Conservation (phyloP, 2,329 filamentous ascomycete species). For the Aureobasidium sp. region DNA sequence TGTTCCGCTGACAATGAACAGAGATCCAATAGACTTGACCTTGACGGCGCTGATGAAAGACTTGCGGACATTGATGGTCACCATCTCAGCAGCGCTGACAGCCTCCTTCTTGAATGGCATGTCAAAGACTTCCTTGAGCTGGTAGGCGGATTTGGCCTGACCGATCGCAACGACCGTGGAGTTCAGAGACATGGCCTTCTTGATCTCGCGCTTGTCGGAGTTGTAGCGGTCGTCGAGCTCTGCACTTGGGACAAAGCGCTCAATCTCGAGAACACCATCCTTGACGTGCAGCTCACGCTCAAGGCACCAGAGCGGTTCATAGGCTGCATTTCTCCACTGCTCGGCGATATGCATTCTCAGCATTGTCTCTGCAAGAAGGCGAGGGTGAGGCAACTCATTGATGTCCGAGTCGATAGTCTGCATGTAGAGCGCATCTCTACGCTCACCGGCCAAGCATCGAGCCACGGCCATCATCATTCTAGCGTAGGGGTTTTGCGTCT, state of each 20-base stretch:
- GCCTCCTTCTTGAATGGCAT: background rate
- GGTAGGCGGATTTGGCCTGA: background rate
- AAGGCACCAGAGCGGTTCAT: background rate
- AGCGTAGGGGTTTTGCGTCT: background rate
- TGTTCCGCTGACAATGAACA: background rate
- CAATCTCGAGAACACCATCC: background rate
- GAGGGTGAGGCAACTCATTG: background rate
- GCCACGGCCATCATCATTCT: conserved; percentile 1
- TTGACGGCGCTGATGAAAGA: background rate
- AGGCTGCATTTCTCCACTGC: conserved; percentile 1
- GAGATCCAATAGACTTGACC: background rate
- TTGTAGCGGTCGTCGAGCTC: conserved; percentile 5
- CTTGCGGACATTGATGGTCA: background rate
- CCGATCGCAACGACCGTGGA: background rate
- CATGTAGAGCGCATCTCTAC: conserved; percentile 3
- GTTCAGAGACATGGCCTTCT: background rate
- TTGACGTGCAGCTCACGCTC: background rate
- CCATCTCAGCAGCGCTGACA: background rate
- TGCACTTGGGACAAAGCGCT: background rate
- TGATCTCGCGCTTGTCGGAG: conserved; percentile 7
- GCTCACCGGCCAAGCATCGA: background rate
- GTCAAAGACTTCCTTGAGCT: background rate
- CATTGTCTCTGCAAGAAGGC: background rate
- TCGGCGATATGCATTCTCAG: conserved; percentile 4
- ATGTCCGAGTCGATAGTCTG: background rate